A percentile compares a stretch with the other conserved stretches of the same genome.
Conservation (phyloP, 495 filamentous ascomycete species). For the Sabuloglossum arenarium region DNA sequence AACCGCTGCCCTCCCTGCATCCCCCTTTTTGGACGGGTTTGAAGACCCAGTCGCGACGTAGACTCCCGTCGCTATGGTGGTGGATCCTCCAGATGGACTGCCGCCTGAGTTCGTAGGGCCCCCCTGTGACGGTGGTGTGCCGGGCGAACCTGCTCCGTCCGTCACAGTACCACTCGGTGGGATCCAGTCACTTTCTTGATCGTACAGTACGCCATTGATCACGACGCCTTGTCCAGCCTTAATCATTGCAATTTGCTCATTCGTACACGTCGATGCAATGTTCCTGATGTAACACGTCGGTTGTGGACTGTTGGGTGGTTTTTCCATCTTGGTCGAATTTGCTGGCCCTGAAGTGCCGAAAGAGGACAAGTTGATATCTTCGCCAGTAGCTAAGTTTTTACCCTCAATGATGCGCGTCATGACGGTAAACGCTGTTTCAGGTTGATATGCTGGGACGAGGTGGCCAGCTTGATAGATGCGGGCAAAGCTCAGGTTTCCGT, state of each 20-base stretch:
- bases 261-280: conserved; percentile 26
- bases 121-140: conserved; percentile 8
- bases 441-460: conserved; percentile 19
- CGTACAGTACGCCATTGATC: conserved; percentile 30
- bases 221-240: conserved; percentile 21
- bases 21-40: background rate
- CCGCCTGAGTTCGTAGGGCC: background rate
- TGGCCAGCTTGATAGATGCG: conserved; percentile 21
- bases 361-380: conserved; percentile 22
- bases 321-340: conserved; percentile 25
- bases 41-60: conserved; percentile 18
- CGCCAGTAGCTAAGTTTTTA: conserved; percentile 22
- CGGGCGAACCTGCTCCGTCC: conserved; percentile 13
- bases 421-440: conserved; percentile 20
- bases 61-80: conserved; percentile 14
- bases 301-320: conserved; percentile 19
- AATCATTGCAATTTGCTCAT: conserved; percentile 25
- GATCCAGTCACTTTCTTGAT: conserved; percentile 20
- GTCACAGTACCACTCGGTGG: conserved; percentile 15
- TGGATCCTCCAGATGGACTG: background rate
- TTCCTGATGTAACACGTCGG: conserved; percentile 36
- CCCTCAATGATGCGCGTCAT: conserved; percentile 18
- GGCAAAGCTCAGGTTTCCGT: conserved; percentile 20
- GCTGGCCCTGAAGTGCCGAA: conserved; percentile 32
- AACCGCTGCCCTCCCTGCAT: background rate